phyloP scores from a whole-genome alignment of 176 grass and related monocot genomes.

The Saccharum officinarum region DNA sequence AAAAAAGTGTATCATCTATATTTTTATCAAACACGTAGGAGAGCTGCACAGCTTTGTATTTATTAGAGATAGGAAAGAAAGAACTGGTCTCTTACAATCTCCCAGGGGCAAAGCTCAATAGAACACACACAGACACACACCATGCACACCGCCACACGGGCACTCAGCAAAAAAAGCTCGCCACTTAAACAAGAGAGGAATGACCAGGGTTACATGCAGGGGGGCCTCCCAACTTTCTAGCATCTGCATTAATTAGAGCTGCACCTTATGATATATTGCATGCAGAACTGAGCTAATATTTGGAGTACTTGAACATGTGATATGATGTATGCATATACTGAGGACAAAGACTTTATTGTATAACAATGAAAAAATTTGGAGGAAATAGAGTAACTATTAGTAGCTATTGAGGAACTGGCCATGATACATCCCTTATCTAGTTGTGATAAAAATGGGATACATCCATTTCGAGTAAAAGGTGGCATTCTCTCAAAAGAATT shows the following conservation, averaged over 20 bases:
- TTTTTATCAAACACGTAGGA: not conserved
- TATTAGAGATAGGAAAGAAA: not conserved
- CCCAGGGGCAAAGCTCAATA: not conserved
- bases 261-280: not conserved
- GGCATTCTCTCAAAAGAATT: not conserved
- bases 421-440: not conserved
- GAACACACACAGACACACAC: not conserved
- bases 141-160: not conserved
- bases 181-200: not conserved
- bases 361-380: not conserved
- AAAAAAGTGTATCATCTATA: not conserved
- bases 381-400: constrained; percentile 19
- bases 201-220: not conserved
- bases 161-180: not conserved
- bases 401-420: not conserved
- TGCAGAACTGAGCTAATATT: not conserved
- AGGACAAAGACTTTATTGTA: not conserved
- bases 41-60: not conserved
- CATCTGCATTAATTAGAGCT: not conserved
- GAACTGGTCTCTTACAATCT: not conserved
- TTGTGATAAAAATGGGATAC: not conserved
- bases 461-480: constrained; percentile 3
- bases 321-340: not conserved
- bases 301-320: not conserved
- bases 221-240: not conserved